phyloP scores from a whole-genome alignment of 2,329 filamentous ascomycete species.

The Paecilomyces sp. region DNA sequence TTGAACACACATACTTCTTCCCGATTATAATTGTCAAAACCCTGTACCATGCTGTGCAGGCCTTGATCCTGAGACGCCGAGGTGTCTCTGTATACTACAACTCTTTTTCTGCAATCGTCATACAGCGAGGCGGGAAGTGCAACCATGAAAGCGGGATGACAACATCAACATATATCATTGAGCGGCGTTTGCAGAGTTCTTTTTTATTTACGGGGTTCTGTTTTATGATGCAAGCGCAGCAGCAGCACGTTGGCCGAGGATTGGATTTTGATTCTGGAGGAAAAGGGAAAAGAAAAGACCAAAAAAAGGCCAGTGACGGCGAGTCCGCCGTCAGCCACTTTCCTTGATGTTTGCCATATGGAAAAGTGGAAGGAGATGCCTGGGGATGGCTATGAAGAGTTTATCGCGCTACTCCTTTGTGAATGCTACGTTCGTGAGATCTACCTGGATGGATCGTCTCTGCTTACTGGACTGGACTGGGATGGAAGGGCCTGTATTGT shows the following conservation, averaged over 20 bases:
- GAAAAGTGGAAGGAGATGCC: slow-evolving; percentile 9
- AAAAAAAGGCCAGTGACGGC: slow-evolving; percentile 9
- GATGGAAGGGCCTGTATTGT: slow-evolving; percentile 17
- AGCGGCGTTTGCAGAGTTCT: slow-evolving; percentile 7
- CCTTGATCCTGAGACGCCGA: neutral
- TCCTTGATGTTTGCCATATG: neutral
- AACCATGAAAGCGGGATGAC: neutral
- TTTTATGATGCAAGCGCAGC: slow-evolving; percentile 9
- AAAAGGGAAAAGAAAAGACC: neutral
- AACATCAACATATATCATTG: slow-evolving; percentile 1
- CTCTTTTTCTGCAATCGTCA: neutral
- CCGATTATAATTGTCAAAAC: neutral
- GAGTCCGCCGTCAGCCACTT: slow-evolving; percentile 9
- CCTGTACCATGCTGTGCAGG: neutral
- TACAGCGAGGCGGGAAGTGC: neutral
- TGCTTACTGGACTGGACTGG: slow-evolving; percentile 12
- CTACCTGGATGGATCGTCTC: neutral
- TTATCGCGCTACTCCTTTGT: slow-evolving; percentile 5
- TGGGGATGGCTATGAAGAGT: slow-evolving; percentile 3
- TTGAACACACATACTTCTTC: neutral
- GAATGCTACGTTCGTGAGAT: slow-evolving; percentile 1
- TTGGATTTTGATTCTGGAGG: slow-evolving; percentile 1
- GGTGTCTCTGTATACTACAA: slow-evolving; percentile 1
- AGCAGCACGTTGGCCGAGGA: slow-evolving; percentile 2
- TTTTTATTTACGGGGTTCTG: slow-evolving; percentile 7